Percentiles rank a stretch among this genome's conserved stretches.
Evolutionary conservation across 148 eudicot species (phyloP).

Genomic region (Rhododendron ovatum): DNA sequence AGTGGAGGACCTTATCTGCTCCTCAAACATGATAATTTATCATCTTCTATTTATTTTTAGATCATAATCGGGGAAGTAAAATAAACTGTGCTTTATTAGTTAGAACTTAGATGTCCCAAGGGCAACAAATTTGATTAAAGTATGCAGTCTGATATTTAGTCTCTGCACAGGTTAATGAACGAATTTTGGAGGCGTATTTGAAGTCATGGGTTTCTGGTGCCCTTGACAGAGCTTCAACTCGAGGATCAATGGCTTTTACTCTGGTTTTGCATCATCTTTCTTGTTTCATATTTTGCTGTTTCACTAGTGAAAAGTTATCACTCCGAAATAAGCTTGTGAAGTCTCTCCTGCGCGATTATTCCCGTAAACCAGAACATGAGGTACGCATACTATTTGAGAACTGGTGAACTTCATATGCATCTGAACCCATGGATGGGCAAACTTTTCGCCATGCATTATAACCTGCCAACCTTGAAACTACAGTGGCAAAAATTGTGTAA

Average conservation of each 20-base stretch:
- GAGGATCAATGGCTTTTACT: slow-evolving; percentile 49
- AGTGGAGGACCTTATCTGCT: background rate
- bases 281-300: slow-evolving; percentile 53
- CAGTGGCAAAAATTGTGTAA: background rate
- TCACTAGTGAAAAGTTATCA: slow-evolving; percentile 28
- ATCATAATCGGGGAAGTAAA: background rate
- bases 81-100: background rate
- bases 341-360: slow-evolving; percentile 69
- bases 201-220: slow-evolving; percentile 91
- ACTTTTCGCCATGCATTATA: background rate
- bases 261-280: slow-evolving; percentile 75
- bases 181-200: slow-evolving; percentile 70
- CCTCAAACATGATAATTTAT: background rate
- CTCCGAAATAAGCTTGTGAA: slow-evolving; percentile 63
- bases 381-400: slow-evolving; percentile 27
- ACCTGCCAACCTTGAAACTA: background rate
- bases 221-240: slow-evolving; percentile 66
- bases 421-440: background rate
- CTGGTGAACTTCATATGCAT: slow-evolving; percentile 1
- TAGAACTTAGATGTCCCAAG: background rate
- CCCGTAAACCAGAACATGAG: slow-evolving; percentile 67
- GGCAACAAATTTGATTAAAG: background rate
- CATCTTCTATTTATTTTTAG: background rate
- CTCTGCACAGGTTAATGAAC: slow-evolving; percentile 58
- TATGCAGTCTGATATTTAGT: background rate